Base-by-base conservation (phyloP, 345 rosid genomes). In the Populus ilicifolia region DNA sequence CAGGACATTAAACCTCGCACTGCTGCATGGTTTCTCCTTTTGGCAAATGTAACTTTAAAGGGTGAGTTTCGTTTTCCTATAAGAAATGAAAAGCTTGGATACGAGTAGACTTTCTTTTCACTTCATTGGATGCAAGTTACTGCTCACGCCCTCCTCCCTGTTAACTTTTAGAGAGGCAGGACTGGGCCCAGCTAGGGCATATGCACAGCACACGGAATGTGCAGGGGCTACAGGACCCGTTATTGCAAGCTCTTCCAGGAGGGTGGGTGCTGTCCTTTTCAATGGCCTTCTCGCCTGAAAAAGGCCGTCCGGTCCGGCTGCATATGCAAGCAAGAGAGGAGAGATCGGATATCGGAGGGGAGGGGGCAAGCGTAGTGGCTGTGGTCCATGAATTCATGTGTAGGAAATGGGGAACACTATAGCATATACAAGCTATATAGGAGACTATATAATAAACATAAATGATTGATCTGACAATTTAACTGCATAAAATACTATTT, bases 391-490 rank as follows among this genome's bases (percentile, higher is more conserved):
- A 82, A 50, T 75, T 76, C 64, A 14, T 92, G 93, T 72, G 87
- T 83, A 83, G 61, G 20, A 72, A 83, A 81, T 83, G 84, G 92
- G 93, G 90, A 84, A 83, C 92, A 87, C 30, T 39, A 41, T 77
- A 75, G 74, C 76, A 81, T 52, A 7, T 10, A 9, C 2, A 41
- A 41, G 44, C 54, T 63, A 13, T n/a, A 70, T 73, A 66, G 8
- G 12, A 46, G 44, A 12, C 76, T 78, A 75, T 3, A 16, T 41
- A 41, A 9, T 41, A 62, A 27, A 7, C 18, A 12, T 62, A 27
- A 61, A 9, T 8, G 20, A 20, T 6, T 20, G 61, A 52, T 52
- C 61, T 20, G 21, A 18, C 23, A 1, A 20, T 21, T n/a, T 52
- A n/a, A 7, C 61, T 20, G 10, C 61, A 20, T 54, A 54, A 8